These are phyloP conservation scores for Blastocystis sp. DNA, from an alignment of 352 stramenopile genomes.

Conservation along the genomic window DNA sequence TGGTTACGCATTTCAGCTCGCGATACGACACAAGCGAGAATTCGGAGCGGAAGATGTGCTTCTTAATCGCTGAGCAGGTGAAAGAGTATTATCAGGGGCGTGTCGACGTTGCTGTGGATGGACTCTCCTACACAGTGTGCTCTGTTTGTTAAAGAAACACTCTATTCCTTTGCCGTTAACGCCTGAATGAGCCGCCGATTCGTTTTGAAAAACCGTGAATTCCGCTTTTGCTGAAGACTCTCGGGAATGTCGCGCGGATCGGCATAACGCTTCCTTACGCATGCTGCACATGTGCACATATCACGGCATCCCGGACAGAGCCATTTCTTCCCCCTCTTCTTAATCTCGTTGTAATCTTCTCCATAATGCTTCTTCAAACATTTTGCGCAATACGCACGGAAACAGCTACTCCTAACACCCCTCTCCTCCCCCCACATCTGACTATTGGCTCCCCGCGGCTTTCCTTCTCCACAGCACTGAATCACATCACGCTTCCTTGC, in stretches of 20 bases:
- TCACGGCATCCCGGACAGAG: constrained; percentile 68
- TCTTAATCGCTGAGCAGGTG: background rate
- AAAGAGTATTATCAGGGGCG: background rate
- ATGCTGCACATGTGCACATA: constrained; percentile 51
- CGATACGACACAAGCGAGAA: constrained; percentile 70
- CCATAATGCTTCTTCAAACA: constrained; percentile 69
- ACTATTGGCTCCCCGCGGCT: constrained; percentile 47
- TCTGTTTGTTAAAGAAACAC: background rate
- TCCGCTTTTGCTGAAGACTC: constrained; percentile 44
- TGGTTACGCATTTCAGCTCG: constrained; percentile 83
- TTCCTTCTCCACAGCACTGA: constrained; percentile 64
- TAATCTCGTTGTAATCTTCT: constrained; percentile 67
- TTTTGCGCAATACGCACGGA: constrained; percentile 62
- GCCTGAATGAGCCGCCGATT: constrained; percentile 47
- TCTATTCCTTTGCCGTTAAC: constrained; percentile 15
- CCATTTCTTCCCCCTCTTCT: constrained; percentile 56
- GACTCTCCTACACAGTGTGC: background rate
- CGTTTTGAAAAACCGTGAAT: constrained; percentile 67
- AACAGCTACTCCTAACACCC: constrained; percentile 37
- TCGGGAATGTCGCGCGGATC: constrained; percentile 65
- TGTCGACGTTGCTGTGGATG: background rate
- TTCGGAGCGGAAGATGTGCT: background rate
- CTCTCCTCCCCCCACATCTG: constrained; percentile 3
- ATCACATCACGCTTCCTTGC: constrained; percentile 68
- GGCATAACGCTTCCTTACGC: constrained; percentile 62